Evolutionary conservation across 495 filamentous ascomycete species (phyloP), one percentile per base, ranked within the genome.

Genomic region (Niebla homalea): DNA sequence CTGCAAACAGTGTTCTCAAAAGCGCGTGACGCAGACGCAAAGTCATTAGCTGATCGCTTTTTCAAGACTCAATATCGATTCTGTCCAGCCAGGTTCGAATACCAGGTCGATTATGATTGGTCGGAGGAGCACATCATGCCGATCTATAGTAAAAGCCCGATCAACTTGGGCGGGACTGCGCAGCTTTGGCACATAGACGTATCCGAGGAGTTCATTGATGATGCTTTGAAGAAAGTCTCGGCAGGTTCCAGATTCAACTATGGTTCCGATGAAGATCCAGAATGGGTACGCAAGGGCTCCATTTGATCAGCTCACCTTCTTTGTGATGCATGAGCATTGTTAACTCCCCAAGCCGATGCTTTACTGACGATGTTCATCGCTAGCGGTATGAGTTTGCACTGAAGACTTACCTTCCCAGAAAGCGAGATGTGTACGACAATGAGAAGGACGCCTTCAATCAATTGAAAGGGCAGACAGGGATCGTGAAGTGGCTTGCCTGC

Each of bases 371-470:
- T 48, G 18, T 5, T 23, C 48, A 10, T n/a, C n/a, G 29, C 10
- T 47, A 67, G 65, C 61, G 64, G 37, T 69, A 64, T 43, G 41
- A 55, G 21, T 62, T 69, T 36, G 66, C 66, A 8, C 38, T 69
- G 36, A 69, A 69, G 49, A 55, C 62, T 4, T 67, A 61, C 49
- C 36, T 21, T 0, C 20, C 57, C 23, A 50, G 57, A 4, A 23
- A 50, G 8, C 21, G 49, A 35, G 36, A 57, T 0, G 48, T 62
- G 15, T 69, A 57, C 54, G 38, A 57, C 5, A 55, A 59, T 35
- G 67, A 69, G 52, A 62, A 51, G 16, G 43, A 51, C 2, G 62
- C 64, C 3, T 69, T 68, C 44, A 46, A 55, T 21, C 58, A 52
- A 15, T 43, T 66, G 3, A 14, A 36, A 14, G 35, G 40, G 5